Evolutionary conservation across 78 protist species (phyloP), one percentile per base, ranked within the genome.

Genomic region (Dictyostelium firmibasis): DNA sequence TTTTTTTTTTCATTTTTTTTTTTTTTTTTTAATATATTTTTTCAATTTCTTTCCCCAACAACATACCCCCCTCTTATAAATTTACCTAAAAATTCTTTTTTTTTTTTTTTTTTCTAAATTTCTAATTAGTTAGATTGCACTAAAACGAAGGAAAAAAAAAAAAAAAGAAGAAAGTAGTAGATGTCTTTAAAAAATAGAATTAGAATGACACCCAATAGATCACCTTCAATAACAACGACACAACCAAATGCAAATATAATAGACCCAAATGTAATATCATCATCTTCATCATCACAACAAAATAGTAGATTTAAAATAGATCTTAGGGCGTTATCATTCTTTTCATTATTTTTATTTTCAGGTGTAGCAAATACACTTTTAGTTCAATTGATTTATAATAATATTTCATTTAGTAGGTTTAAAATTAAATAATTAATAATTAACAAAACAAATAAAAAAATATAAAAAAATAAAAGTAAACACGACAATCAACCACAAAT

Each of bases 361-460:
- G 93, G 93, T 64, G 83, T 87, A n/a, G 14, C 50, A 20, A 87
- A 87, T 78, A 87, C 93, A 2, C 38, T 87, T 9, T 7, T 78
- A 6, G 93, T 87, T 18, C 93, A 87, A 78, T 64, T 87, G 29
- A 87, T 87, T 29, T 87, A 78, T 43, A 81, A 87, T 87, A 87
- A 31, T 78, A 81, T 76, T 31, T 20, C 74, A 60, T 87, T 87
- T 43, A 81, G 93, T 87, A 86, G 16, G 91, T 78, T 25, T 14
- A 1, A 76, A 4, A 10, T 0, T 16, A 10, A 50, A 50, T 4
- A 16, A 50, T 23, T 76, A 76, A n/a, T n/a, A n/a, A n/a, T n/a
- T n/a, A n/a, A n/a, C n/a, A n/a, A n/a, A n/a, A n/a, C n/a, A n/a
- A n/a, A n/a, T n/a, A n/a, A n/a, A n/a, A n/a, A n/a, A n/a, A n/a